phyloP scores from a whole-genome alignment of 1,284 basidiomycete genomes.

The Ustilago loliicola region DNA sequence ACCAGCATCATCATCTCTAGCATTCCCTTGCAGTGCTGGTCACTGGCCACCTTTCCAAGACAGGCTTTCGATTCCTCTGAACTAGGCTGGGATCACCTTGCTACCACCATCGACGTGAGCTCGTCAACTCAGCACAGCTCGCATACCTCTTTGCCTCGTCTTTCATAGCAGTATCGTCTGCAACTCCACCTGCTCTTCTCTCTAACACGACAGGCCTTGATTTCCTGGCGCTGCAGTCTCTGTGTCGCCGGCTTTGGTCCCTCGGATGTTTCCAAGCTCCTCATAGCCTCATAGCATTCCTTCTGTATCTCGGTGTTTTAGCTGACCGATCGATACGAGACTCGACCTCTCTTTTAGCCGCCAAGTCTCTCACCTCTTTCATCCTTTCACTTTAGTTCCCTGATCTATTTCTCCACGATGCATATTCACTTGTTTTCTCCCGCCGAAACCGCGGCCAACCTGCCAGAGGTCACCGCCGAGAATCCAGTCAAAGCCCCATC shows the following conservation, averaged over 20 bases:
- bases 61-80: neutral
- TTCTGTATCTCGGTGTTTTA: slow-evolving; percentile 49
- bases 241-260: slow-evolving; percentile 21
- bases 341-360: neutral
- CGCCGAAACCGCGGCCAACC: slow-evolving; percentile 3
- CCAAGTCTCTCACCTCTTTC: slow-evolving; percentile 7
- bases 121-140: neutral
- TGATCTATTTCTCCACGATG: neutral
- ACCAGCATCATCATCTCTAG: neutral
- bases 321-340: slow-evolving; percentile 54
- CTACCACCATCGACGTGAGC: neutral
- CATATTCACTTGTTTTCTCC: slow-evolving; percentile 6
- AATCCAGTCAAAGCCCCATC: neutral
- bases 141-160: neutral
- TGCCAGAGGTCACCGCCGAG: neutral
- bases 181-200: slow-evolving; percentile 1
- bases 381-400: neutral
- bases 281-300: slow-evolving; percentile 13
- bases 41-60: neutral
- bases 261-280: slow-evolving; percentile 22
- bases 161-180: neutral
- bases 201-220: neutral
- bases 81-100: too few relatives aligned
- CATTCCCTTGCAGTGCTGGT: neutral
- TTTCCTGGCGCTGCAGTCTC: slow-evolving; percentile 17